phyloP scores from a whole-genome alignment of 2,329 filamentous ascomycete genomes.

The Beauveria bassiana region DNA sequence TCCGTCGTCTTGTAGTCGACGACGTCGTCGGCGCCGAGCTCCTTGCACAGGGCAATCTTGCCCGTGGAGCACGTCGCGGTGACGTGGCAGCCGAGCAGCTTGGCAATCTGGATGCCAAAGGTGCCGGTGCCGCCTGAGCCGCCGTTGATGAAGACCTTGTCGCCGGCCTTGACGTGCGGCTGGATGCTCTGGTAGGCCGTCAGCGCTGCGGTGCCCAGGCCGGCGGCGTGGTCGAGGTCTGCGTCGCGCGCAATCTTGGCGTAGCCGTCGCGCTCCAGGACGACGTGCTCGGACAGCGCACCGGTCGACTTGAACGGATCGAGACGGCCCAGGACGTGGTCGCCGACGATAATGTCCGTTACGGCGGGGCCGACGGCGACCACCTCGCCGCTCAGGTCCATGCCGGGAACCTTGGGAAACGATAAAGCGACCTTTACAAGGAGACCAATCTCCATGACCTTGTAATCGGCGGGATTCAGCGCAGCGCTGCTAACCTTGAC shows the following conservation, averaged over 20 bases:
- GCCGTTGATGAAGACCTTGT: slow-evolving; percentile 57
- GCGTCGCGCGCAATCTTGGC: slow-evolving; percentile 32
- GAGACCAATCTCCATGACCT: slow-evolving; percentile 34
- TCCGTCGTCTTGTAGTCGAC: slow-evolving; percentile 50
- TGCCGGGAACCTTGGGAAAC: slow-evolving; percentile 36
- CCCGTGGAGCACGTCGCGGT: slow-evolving; percentile 51
- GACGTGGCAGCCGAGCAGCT: slow-evolving; percentile 52
- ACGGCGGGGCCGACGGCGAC: slow-evolving; percentile 23
- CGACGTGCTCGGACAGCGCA: slow-evolving; percentile 34
- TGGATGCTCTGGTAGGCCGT: slow-evolving; percentile 43
- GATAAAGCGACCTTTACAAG: slow-evolving; percentile 23
- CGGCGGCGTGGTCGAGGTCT: slow-evolving; percentile 33
- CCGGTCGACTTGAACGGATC: slow-evolving; percentile 27
- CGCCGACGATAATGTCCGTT: slow-evolving; percentile 28
- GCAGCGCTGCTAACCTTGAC: slow-evolving; percentile 35
- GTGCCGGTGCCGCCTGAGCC: slow-evolving; percentile 56
- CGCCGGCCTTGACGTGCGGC: slow-evolving; percentile 39
- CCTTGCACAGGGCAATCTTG: slow-evolving; percentile 50
- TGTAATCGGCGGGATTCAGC: slow-evolving; percentile 44
- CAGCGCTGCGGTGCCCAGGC: slow-evolving; percentile 35
- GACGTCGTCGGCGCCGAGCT: slow-evolving; percentile 56
- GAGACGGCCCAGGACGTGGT: slow-evolving; percentile 35
- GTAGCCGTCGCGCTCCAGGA: slow-evolving; percentile 25
- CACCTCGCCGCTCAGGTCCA: slow-evolving; percentile 46
- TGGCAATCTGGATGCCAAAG: slow-evolving; percentile 57